phyloP scores from a whole-genome alignment of 768 basidiomycete species.

The Auriscalpium orientale region DNA sequence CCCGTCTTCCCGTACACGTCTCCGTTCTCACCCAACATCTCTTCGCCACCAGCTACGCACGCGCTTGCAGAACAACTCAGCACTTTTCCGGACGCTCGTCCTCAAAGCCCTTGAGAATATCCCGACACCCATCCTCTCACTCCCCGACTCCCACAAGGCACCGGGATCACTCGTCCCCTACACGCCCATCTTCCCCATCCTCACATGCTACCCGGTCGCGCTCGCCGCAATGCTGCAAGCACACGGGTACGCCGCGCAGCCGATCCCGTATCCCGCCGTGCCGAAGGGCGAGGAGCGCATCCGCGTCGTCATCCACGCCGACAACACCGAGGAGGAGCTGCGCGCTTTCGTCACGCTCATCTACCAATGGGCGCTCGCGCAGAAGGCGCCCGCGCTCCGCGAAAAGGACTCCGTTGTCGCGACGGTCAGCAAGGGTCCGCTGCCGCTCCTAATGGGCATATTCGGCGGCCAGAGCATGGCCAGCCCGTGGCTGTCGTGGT shows the following conservation, averaged over 20 bases:
- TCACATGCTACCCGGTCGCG: conserved; percentile 4
- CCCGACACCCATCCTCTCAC: background rate
- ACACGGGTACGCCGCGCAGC: conserved; percentile 6
- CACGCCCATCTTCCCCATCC: conserved; percentile 10
- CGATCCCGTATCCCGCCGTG: conserved; percentile 10
- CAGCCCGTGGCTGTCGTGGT: background rate
- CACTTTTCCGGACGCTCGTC: background rate
- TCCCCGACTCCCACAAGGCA: background rate
- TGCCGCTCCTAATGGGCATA: background rate
- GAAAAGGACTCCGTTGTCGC: background rate
- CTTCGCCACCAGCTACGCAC: background rate
- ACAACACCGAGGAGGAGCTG: conserved; percentile 21
- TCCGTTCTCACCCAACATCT: too few species aligned
- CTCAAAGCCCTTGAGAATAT: background rate
- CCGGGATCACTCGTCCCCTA: background rate
- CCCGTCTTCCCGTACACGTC: too few species aligned
- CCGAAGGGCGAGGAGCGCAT: conserved; percentile 14
- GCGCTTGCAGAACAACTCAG: background rate
- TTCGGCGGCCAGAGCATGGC: background rate
- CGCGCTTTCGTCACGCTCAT: conserved; percentile 22
- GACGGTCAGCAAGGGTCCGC: background rate
- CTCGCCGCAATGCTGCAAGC: conserved; percentile 9
- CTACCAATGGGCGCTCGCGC: background rate
- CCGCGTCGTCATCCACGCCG: conserved; percentile 11
- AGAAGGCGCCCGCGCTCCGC: background rate